Base-by-base conservation (phyloP, 1,284 basidiomycete species). In the Xerocomus minutiporus region DNA sequence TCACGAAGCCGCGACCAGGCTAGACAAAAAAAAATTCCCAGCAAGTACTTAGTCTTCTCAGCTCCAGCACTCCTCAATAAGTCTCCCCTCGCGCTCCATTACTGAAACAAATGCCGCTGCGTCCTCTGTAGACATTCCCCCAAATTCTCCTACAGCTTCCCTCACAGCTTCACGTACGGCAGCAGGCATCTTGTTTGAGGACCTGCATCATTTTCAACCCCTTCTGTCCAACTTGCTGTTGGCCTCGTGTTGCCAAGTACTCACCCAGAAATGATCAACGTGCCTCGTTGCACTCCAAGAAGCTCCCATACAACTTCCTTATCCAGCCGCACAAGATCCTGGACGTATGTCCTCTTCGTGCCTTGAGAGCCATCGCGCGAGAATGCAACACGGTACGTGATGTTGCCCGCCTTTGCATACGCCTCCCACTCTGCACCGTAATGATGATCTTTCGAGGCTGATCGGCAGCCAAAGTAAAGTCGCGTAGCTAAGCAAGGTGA, bases 101-200 rank as follows among this genome's bases (percentile, higher is more conserved):
- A 52, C 62, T 25, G 82, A 79, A 26, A 98, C 73, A 64, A 84
- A 93, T 42, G 72, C 72, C 48, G 73, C 75, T 1, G 91, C 87
- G 45, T 81, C 82, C 20, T 20, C 20, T 20, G 20, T 20, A 20
- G 20, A 20, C 20, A 20, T 20, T 20, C 20, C 20, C 2, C 20
- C 20, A 20, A 20, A 20, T 20, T 20, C 20, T 20, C 20, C 20
- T 20, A 20, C 20, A 20, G 20, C 20, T 20, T 20, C 20, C 20
- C 20, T 20, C 20, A 20, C 1, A 20, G 20, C 20, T 20, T 20
- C 20, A 20, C 20, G 20, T 20, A 98, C 93, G 1, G 83, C 86
- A 15, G 84, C 79, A 1, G 95, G 95, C 95, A 98, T 98, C 66
- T 94, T 90, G 63, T 96, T 96, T 1, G 93, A 91, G 0, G 95